Percentiles rank a stretch among this genome's conserved stretches.
phyloP scores from a whole-genome alignment of 495 filamentous ascomycete species.

The Aspergillus heteromorphus region DNA sequence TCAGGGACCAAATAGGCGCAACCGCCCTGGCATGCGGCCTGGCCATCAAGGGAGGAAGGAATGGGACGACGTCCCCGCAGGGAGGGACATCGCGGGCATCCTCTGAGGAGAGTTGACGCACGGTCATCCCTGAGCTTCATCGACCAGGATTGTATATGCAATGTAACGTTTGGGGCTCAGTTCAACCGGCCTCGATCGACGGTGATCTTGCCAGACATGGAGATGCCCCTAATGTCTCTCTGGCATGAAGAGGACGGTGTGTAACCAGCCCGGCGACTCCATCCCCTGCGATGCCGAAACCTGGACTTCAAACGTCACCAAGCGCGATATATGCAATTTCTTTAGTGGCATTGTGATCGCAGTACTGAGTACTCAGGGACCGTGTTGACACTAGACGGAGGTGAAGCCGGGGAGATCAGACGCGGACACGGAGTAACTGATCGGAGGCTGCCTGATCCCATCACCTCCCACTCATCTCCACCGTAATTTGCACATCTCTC shows the following conservation, averaged over 20 bases:
- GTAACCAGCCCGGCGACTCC: neutral
- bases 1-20: neutral
- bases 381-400: neutral
- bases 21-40: conserved; percentile 12
- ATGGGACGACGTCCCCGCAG: neutral
- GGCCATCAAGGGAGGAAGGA: conserved; percentile 8
- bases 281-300: neutral
- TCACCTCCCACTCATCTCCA: no score
- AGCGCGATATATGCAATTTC: neutral
- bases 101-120: neutral
- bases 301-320: neutral
- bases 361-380: neutral
- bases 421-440: neutral
- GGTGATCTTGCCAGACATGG: neutral
- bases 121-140: neutral
- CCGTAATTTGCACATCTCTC: no score
- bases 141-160: neutral
- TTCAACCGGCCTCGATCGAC: neutral
- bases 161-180: neutral
- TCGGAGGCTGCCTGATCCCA: neutral
- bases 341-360: neutral
- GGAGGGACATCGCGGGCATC: neutral
- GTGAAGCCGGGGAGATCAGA: no score
- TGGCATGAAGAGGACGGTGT: neutral
- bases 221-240: neutral